phyloP scores from a whole-genome alignment of 371 early-diverging fungal genomes.

The Nosema muscidifuracis region DNA sequence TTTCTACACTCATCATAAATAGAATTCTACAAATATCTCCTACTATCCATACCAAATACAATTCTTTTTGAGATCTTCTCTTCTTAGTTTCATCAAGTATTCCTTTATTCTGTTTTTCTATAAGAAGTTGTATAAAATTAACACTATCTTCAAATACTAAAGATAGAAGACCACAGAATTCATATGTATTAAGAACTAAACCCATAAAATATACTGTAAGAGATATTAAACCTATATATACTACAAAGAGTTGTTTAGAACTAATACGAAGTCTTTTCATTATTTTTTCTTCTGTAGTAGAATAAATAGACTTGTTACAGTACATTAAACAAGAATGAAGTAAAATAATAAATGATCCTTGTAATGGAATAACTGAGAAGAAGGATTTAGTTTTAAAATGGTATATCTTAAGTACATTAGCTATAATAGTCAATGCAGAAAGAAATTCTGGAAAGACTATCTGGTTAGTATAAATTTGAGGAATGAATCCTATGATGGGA shows the following conservation, averaged over 20 bases:
- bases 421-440: conserved; percentile 39
- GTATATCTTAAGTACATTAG: conserved; percentile 53
- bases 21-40: conserved; percentile 55
- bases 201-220: conserved; percentile 9
- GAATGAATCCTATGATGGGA: conserved; percentile 54
- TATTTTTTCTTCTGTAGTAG: conserved; percentile 38
- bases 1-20: conserved; percentile 24
- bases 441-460: conserved; percentile 51
- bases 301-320: conserved; percentile 23
- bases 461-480: conserved; percentile 46
- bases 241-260: not conserved
- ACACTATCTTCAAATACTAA: conserved; percentile 38
- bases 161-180: conserved; percentile 37
- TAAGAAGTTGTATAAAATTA: conserved; percentile 44
- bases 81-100: not conserved
- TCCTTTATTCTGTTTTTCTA: conserved; percentile 34
- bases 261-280: conserved; percentile 11
- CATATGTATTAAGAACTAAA: conserved; percentile 1
- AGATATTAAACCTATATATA: not conserved
- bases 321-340: conserved; percentile 52
- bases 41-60: conserved; percentile 52
- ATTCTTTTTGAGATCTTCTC: conserved; percentile 40
- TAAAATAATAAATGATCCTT: conserved; percentile 36
- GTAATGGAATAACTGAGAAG: conserved; percentile 34
- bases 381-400: conserved; percentile 19